Conservation (phyloP, 2,329 filamentous ascomycete species). For the Exophiala xenobiotica region DNA sequence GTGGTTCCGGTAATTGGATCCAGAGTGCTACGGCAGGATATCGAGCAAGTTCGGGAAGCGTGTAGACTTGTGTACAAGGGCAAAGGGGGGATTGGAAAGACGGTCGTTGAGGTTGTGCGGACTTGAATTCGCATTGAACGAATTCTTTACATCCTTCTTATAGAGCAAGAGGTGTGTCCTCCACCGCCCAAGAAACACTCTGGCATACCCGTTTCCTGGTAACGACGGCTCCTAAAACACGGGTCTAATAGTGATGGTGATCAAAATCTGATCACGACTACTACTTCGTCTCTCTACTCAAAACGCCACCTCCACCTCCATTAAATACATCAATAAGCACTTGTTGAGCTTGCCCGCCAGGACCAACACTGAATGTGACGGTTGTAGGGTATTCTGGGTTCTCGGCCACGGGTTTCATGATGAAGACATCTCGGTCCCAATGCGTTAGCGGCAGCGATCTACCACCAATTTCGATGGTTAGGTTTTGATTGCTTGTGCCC, state of each 20-base stretch:
- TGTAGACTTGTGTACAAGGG: conserved; percentile 43
- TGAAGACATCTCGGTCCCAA: conserved; percentile 2
- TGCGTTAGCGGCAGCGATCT: background rate
- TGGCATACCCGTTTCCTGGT: background rate
- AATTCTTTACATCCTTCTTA: background rate
- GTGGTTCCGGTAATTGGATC: conserved; percentile 46
- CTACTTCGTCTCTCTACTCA: background rate
- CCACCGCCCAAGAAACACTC: background rate
- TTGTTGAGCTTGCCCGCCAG: background rate
- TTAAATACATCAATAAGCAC: background rate
- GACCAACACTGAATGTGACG: background rate
- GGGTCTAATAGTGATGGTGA: no score
- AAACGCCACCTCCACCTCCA: background rate
- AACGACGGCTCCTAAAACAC: background rate
- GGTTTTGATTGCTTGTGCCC: background rate
- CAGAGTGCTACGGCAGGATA: conserved; percentile 44
- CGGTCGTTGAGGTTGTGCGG: conserved; percentile 43
- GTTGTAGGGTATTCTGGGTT: background rate
- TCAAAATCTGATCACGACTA: no score
- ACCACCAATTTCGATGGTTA: background rate
- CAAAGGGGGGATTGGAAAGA: conserved; percentile 46
- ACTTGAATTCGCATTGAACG: conserved; percentile 30
- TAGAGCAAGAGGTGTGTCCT: background rate
- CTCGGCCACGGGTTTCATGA: background rate
- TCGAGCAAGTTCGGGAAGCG: conserved; percentile 44